Percentiles rank a stretch among this genome's conserved stretches.
phyloP scores from a whole-genome alignment of 768 basidiomycete species.

The Kwoniella dendrophila region DNA sequence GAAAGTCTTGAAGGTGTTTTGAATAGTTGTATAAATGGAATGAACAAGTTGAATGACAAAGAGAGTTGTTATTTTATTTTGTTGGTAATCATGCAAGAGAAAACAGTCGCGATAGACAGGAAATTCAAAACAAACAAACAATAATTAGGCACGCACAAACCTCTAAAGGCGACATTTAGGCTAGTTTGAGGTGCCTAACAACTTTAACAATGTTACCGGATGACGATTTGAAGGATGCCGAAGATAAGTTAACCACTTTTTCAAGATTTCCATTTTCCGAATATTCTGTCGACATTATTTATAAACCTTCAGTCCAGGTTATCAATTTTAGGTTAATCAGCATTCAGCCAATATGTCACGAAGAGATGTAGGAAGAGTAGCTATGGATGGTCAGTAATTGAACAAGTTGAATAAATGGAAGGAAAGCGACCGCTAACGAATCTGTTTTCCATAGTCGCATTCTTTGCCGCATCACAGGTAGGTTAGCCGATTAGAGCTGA shows the following conservation, averaged over 20 bases:
- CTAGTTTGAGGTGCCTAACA: not conserved
- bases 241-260: not conserved
- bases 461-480: conserved; percentile 55
- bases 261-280: not conserved
- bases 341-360: conserved; percentile 40
- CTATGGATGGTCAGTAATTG: conserved; percentile 49
- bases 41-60: no score
- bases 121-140: conserved; percentile 10
- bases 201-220: not conserved
- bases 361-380: conserved; percentile 50
- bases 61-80: no score
- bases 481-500: conserved; percentile 12
- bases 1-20: not conserved
- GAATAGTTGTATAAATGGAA: no score
- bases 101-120: conserved; percentile 13
- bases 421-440: not conserved
- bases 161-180: not conserved
- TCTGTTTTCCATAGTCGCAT: conserved; percentile 42
- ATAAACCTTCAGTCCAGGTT: no score
- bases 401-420: not conserved
- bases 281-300: no score
- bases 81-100: not conserved
- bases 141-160: conserved; percentile 4
- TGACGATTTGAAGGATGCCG: conserved; percentile 12
- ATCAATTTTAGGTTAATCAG: no score